phyloP scores from a whole-genome alignment of 768 basidiomycete genomes.

The Trametes cubensis region DNA sequence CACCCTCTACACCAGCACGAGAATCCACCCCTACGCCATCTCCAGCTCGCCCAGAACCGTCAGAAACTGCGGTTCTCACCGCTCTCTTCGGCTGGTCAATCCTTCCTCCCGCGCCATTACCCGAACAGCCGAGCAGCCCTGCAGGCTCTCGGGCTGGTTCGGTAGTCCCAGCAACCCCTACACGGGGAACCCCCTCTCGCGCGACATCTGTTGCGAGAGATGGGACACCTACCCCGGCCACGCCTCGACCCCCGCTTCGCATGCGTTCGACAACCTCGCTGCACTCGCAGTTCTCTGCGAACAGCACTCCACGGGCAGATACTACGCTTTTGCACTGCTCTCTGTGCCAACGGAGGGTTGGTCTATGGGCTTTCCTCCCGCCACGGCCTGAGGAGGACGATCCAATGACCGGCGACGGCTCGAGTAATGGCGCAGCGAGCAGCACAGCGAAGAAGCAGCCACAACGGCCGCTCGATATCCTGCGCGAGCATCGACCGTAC shows the following conservation, averaged over 20 bases:
- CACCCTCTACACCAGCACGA: constrained; percentile 12
- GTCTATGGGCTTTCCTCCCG: constrained; percentile 70
- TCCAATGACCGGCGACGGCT: constrained; percentile 3
- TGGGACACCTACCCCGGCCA: constrained; percentile 25
- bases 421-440: constrained; percentile 6
- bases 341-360: constrained; percentile 78
- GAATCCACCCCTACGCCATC: constrained; percentile 10
- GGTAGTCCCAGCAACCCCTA: constrained; percentile 31
- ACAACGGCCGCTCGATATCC: constrained; percentile 64
- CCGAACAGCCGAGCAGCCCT: constrained; percentile 10
- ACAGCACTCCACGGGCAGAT: constrained; percentile 36
- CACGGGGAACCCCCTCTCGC: constrained; percentile 37
- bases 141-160: constrained; percentile 34
- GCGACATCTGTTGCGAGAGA: constrained; percentile 36
- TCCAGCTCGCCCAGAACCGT: constrained; percentile 29
- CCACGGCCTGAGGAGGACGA: constrained; percentile 19
- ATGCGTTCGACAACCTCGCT: neutral
- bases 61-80: constrained; percentile 43
- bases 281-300: constrained; percentile 2
- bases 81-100: constrained; percentile 55
- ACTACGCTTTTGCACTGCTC: constrained; percentile 62
- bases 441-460: constrained; percentile 28
- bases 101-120: constrained; percentile 34
- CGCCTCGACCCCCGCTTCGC: constrained; percentile 27
- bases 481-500: constrained; percentile 83